Percentiles rank a stretch among this genome's conserved stretches.
Evolutionary conservation across 1,139 yeast species (phyloP).

Genomic region (Hemisphaericaspora lyxosophila): DNA sequence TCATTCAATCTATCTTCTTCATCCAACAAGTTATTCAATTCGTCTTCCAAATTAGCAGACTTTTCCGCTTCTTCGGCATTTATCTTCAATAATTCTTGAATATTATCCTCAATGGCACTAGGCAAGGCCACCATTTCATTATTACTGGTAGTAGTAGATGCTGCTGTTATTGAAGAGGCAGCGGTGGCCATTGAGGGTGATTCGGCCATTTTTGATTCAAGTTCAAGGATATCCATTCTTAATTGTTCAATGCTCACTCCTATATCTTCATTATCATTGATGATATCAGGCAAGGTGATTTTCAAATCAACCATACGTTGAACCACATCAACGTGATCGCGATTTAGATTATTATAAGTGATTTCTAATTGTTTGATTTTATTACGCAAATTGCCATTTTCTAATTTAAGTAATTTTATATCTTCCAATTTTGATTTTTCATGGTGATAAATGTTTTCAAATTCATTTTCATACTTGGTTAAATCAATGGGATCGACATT

Average conservation of each 20-base stretch:
- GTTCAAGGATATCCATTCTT: constrained; percentile 50
- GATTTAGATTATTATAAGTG: constrained; percentile 64
- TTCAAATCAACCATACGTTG: constrained; percentile 44
- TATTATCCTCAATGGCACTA: constrained; percentile 45
- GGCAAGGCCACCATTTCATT: constrained; percentile 22
- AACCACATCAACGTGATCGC: constrained; percentile 63
- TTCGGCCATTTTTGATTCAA: constrained; percentile 40
- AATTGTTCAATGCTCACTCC: constrained; percentile 63
- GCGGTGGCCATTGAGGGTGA: constrained; percentile 15
- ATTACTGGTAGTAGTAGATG: too few species aligned
- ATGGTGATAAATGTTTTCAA: constrained; percentile 64
- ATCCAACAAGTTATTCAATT: constrained; percentile 30
- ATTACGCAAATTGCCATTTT: constrained; percentile 71
- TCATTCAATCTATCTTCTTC: constrained; percentile 30
- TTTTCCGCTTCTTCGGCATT: constrained; percentile 63
- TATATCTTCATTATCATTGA: constrained; percentile 72
- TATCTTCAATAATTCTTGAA: constrained; percentile 45
- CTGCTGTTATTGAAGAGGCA: too few species aligned
- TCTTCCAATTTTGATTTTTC: constrained; percentile 72
- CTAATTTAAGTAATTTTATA: constrained; percentile 59
- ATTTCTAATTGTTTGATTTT: constrained; percentile 76
- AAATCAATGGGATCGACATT: constrained; percentile 71
- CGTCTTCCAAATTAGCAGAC: constrained; percentile 51
- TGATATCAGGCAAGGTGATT: constrained; percentile 50
- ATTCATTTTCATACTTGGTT: constrained; percentile 69